Evolutionary conservation across 345 rosid genomes (phyloP).

Genomic region (Erysimum cheiranthoides): DNA sequence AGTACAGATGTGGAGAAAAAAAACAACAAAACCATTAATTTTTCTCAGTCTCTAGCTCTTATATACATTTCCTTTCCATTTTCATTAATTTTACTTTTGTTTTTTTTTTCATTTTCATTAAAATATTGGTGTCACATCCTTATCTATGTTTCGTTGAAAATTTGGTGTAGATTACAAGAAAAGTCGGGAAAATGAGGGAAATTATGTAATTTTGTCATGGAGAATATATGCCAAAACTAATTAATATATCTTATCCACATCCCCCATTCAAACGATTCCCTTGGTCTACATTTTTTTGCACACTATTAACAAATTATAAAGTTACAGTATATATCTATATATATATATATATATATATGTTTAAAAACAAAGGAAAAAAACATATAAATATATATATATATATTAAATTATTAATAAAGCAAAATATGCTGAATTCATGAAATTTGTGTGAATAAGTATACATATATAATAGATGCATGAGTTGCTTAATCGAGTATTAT

Average conservation of each 20-base stretch:
- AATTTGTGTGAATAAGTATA: too few species aligned
- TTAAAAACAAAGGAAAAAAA: too few species aligned
- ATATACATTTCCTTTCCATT: neutral
- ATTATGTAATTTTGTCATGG: constrained; percentile 35
- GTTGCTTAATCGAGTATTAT: too few species aligned
- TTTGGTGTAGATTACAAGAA: constrained; percentile 32
- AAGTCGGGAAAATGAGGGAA: constrained; percentile 20
- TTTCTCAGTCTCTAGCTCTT: constrained; percentile 17
- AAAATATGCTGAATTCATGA: too few species aligned
- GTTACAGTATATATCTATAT: neutral
- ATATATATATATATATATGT: neutral
- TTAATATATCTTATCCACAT: constrained; percentile 42
- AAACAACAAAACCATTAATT: constrained; percentile 1
- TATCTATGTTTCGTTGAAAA: constrained; percentile 29
- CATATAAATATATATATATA: neutral
- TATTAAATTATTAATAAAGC: too few species aligned
- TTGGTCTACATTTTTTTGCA: constrained; percentile 31
- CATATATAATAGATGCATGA: too few species aligned
- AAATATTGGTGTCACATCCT: constrained; percentile 36
- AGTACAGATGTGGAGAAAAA: neutral
- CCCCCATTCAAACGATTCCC: constrained; percentile 33
- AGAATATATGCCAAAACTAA: constrained; percentile 46
- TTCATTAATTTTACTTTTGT: too few species aligned
- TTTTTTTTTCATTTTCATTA: neutral
- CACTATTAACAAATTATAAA: neutral